Evolutionary conservation across 371 early-diverging fungal genomes (phyloP), one percentile per base, ranked within the genome.

Genomic region (Actinomucor elegans): DNA sequence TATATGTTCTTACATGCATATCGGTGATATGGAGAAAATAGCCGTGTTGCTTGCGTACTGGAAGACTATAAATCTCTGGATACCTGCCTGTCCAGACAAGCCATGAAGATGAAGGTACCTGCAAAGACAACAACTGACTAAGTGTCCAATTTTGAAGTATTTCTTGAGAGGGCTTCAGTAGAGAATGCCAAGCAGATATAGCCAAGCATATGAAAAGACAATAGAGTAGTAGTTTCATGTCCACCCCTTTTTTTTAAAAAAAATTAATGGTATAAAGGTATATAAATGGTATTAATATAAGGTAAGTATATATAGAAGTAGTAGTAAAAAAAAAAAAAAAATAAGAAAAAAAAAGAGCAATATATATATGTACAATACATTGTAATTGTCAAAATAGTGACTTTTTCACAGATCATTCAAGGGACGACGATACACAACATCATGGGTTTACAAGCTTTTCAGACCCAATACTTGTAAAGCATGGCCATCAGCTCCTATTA

Each of bases 21-120:
- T 91, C 90, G 2, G 89, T 91, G 15, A 91, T 88, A 52, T 90
- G 90, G 31, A 90, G 61, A 55, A 86, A 91, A 33, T 73, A 73
- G 0, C 84, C 84, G 47, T 66, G 46, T 18, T 44, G 51, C 14
- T 58, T 55, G 24, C 43, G 49, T n/a, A 44, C 26, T 44, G n/a
- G 35, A 46, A 46, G 40, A 29, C 31, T 45, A 29, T 29, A 54
- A 8, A 46, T 54, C 24, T 54, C 55, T 18, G 55, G 46, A 20
- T 54, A 46, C n/a, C 6, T 29, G 2, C 36, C 21, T 29, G 47
- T 38, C 24, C 23, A 31, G 24, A 29, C 41, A 40, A 29, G 28
- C 52, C 59, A 50, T 6, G 45, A 21, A n/a, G 37, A 20, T 17
- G 34, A 17, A 17, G 52, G 42, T 2, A 42, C 36, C 11, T 44